Base-by-base conservation (phyloP, 2,329 filamentous ascomycete species). In the Stemphylium lycopersici region DNA sequence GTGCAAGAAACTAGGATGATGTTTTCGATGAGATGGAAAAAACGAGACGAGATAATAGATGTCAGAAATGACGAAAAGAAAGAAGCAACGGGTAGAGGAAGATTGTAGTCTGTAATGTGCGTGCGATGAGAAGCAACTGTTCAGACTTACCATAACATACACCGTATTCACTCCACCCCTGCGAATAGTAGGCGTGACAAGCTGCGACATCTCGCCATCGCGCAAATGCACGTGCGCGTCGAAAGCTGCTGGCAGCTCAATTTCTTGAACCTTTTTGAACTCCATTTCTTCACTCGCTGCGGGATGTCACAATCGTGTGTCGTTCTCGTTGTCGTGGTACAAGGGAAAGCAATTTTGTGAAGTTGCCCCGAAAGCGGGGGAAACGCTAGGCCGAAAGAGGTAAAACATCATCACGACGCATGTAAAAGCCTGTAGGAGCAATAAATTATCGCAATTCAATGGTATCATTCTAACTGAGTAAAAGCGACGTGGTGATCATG, bases 191-290 rank as follows among this genome's bases (percentile, higher is more conserved):
- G 79, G 79, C 29, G 78, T 78, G 47, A 83, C 80, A 1, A 79
- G 69, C 67, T 80, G 76, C 57, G 79, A 78, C 80, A 83, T 83
- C 26, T 78, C 75, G 13, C 79, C 79, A 70, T 83, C 79, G 29
- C 81, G 75, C 42, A 84, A 68, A 63, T 83, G 81, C 40, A 83
- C 81, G 58, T 79, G 80, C 52, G 81, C 79, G 47, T 82, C 80
- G 46, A 80, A 80, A 20, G 79, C 77, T n/a, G 78, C 79, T 3
- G 78, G 76, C 38, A 81, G 67, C 62, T 80, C 77, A 36, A 79
- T 61, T 56, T 79, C 78, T 26, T 76, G 69, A 44, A 80, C 56
- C 49, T 77, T 75, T 12, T 72, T 70, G 43, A 81, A 74, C 3
- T 67, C 58, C 74, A 76, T 78, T 0, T 39, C n/a, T 33, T 16